Base-by-base conservation (phyloP, 306 rosid genomes). In the Vigna nakashimae region DNA sequence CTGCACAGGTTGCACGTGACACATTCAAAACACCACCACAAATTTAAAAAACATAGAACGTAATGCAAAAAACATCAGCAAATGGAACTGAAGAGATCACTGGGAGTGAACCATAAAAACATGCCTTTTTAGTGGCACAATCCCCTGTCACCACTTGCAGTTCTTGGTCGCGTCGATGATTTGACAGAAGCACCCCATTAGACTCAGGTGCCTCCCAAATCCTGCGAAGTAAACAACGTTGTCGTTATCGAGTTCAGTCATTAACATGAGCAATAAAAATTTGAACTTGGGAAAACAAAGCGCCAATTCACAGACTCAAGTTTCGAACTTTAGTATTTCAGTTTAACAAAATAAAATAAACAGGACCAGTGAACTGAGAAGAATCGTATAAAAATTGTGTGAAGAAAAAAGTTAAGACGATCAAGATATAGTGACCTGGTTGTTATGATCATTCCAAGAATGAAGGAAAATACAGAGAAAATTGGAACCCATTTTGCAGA, bases 401-500 rank as follows among this genome's bases (percentile, higher is more conserved):
- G 17, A 28, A 50, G 13, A 7, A 14, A 50, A 38, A 22, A 20
- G 38, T 15, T 2, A 4, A n/a, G 13, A 16, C 26, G 10, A 52
- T 4, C 15, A 59, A 14, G 66, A 59, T 14, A 15, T 18, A 56
- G 63, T 4, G 26, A 92, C 97, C 97, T 92, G 87, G 79, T 73
- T 9, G 91, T 86, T 83, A 90, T 69, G 84, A 92, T 86, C 84
- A 87, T 69, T 11, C 97, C 97, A 40, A 90, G 16, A 56, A 90
- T 18, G 84, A 92, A 92, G 10, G 88, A 86, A 43, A 83, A 82
- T 30, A 84, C n/a, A 55, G 93, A 92, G 81, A 92, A 82, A 72
- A 92, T 69, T n/a, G 93, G 95, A 82, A 92, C 53, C 97, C 97
- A 92, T 83, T 73, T 75, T 2, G 88, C 70, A 1, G 95, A 87